A percentile compares a stretch with the other conserved stretches of the same genome.
Evolutionary conservation across 352 stramenopile genomes (phyloP).

Genomic region (Saprolegnia parasitica): DNA sequence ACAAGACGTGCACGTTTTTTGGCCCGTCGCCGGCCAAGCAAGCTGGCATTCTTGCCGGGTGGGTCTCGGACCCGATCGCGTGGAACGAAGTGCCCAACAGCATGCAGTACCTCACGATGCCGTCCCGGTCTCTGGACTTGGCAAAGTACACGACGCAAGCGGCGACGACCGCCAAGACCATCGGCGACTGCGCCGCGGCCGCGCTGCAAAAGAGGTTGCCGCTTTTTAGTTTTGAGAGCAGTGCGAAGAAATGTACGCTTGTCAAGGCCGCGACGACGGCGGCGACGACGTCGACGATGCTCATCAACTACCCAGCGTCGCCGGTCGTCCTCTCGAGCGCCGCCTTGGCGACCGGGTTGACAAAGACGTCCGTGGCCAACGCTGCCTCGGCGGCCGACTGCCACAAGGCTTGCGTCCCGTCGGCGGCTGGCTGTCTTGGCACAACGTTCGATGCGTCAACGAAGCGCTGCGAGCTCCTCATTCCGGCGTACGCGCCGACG

Average conservation of each 20-base stretch:
- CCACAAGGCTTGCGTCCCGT: slow-evolving; percentile 13
- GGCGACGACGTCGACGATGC: not conserved
- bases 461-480: not conserved
- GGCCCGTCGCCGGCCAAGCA: not conserved
- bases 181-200: not conserved
- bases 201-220: not conserved
- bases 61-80: slow-evolving; percentile 1
- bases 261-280: not conserved
- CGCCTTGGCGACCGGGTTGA: not conserved
- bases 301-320: not conserved
- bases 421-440: slow-evolving; percentile 1
- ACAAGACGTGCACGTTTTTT: slow-evolving; percentile 9
- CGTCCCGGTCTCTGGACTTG: not conserved
- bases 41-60: slow-evolving; percentile 4
- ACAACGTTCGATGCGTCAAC: not conserved
- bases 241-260: slow-evolving; percentile 6
- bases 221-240: not conserved
- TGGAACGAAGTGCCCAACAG: slow-evolving; percentile 13
- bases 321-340: not conserved
- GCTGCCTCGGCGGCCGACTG: not conserved
- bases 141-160: not conserved
- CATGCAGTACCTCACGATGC: slow-evolving; percentile 15
- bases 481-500: not conserved
- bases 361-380: not conserved
- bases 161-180: not conserved